Conservation (phyloP, 2,329 filamentous ascomycete species). For the Penicillium sp. region DNA sequence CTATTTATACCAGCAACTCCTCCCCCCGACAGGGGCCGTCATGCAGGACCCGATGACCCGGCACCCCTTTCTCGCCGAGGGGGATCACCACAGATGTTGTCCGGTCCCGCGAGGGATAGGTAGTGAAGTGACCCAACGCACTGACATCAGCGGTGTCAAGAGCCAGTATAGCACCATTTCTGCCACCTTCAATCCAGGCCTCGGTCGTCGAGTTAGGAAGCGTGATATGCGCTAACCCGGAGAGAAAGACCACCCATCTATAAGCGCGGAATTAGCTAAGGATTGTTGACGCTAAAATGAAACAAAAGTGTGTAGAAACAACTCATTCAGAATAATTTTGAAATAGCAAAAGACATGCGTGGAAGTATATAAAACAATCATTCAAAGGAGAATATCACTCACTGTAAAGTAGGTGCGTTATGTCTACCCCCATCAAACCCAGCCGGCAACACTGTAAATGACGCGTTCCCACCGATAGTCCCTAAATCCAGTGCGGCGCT, state of each 20-base stretch:
- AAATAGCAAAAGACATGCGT: neutral
- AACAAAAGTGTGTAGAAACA: neutral
- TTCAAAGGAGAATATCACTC: slow-evolving; percentile 16
- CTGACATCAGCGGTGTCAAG: slow-evolving; percentile 45
- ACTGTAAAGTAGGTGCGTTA: slow-evolving; percentile 46
- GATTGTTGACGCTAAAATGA: neutral
- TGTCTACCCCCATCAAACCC: slow-evolving; percentile 43
- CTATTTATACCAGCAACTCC: slow-evolving; percentile 11
- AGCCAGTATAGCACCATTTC: slow-evolving; percentile 44
- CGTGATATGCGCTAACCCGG: slow-evolving; percentile 44
- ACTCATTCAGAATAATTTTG: neutral
- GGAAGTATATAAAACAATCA: neutral
- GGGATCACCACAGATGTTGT: slow-evolving; percentile 43
- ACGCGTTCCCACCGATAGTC: slow-evolving; percentile 29
- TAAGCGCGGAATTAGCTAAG: slow-evolving; percentile 7
- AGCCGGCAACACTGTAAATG: slow-evolving; percentile 40
- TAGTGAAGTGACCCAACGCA: slow-evolving; percentile 42
- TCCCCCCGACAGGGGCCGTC: slow-evolving; percentile 36
- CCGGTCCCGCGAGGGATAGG: slow-evolving; percentile 40
- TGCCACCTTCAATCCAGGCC: slow-evolving; percentile 42
- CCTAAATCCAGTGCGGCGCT: slow-evolving; percentile 35
- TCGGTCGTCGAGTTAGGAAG: slow-evolving; percentile 40
- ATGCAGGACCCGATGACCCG: slow-evolving; percentile 43
- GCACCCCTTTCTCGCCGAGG: slow-evolving; percentile 32
- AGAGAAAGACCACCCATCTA: slow-evolving; percentile 40